Evolutionary conservation across 2,329 filamentous ascomycete species (phyloP).

Genomic region (Trichoderma sp.): DNA sequence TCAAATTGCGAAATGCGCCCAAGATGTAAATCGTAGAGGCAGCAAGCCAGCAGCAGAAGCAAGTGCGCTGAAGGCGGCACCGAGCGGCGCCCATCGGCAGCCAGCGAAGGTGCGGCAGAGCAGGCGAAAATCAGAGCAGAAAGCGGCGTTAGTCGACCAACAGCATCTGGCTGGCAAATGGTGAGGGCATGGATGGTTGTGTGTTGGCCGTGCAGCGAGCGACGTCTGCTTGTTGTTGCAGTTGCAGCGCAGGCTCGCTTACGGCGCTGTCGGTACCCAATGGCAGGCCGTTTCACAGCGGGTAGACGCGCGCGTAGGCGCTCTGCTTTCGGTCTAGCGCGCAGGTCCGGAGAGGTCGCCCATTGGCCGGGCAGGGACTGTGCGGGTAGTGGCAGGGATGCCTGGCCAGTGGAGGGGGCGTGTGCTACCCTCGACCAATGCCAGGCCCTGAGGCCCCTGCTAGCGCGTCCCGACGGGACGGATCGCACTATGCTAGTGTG

Average conservation of each 20-base stretch:
- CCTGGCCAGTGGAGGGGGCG: slow-evolving; percentile 29
- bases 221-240: slow-evolving; percentile 9
- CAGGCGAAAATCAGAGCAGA: neutral
- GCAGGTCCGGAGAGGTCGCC: slow-evolving; percentile 34
- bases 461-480: slow-evolving; percentile 45
- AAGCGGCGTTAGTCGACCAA: slow-evolving; percentile 17
- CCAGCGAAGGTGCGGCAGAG: neutral
- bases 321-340: slow-evolving; percentile 31
- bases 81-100: neutral
- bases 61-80: slow-evolving; percentile 4
- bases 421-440: slow-evolving; percentile 32
- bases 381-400: slow-evolving; percentile 4
- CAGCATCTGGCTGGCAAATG: slow-evolving; percentile 5
- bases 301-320: slow-evolving; percentile 40
- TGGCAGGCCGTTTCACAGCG: slow-evolving; percentile 31
- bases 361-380: slow-evolving; percentile 34
- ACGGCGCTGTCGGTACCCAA: slow-evolving; percentile 39
- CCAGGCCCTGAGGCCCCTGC: slow-evolving; percentile 24
- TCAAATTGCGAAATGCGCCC: neutral
- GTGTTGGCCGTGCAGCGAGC: slow-evolving; percentile 36
- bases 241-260: slow-evolving; percentile 36
- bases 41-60: neutral
- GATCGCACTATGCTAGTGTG: slow-evolving; percentile 40
- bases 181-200: slow-evolving; percentile 28
- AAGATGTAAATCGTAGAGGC: neutral